Evolutionary conservation across 2,329 filamentous ascomycete species (phyloP).

Genomic region (Fusarium sp.): DNA sequence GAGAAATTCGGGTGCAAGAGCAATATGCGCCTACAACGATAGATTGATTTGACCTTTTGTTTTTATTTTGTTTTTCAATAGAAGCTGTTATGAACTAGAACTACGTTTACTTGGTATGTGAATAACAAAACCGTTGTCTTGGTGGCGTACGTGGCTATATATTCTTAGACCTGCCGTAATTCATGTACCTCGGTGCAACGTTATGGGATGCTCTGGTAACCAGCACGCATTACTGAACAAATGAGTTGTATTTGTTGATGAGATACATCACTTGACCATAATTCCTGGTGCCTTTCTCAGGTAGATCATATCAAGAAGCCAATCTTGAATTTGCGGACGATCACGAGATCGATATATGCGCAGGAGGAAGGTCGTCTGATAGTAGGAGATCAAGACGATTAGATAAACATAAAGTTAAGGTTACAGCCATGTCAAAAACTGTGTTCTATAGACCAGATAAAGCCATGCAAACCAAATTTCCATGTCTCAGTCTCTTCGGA

Average conservation of each 20-base stretch:
- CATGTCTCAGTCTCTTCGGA: not conserved
- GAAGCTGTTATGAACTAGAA: constrained; percentile 13
- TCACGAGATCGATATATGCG: not conserved
- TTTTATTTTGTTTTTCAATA: not conserved
- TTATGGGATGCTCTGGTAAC: constrained; percentile 21
- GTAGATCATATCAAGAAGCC: not conserved
- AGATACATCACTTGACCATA: not conserved
- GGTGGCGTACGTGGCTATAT: constrained; percentile 11
- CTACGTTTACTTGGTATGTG: constrained; percentile 7
- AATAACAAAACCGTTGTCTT: not conserved
- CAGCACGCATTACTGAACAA: not conserved
- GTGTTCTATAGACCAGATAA: not conserved
- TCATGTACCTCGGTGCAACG: not conserved
- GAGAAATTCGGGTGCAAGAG: constrained; percentile 14
- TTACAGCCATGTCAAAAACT: not conserved
- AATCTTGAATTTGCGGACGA: not conserved
- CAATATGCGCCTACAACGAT: constrained; percentile 6
- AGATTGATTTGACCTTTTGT: constrained; percentile 7
- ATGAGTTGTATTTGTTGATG: not conserved
- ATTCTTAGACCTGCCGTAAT: constrained; percentile 3
- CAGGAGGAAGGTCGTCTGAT: not conserved
- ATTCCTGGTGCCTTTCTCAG: not conserved
- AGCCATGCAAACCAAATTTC: not conserved
- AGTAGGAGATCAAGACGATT: not conserved
- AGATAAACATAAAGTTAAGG: not conserved